A percentile compares a stretch with the other conserved stretches of the same genome.
Conservation (phyloP, 2,329 filamentous ascomycete species). For the Cryphonectria nitschkei region DNA sequence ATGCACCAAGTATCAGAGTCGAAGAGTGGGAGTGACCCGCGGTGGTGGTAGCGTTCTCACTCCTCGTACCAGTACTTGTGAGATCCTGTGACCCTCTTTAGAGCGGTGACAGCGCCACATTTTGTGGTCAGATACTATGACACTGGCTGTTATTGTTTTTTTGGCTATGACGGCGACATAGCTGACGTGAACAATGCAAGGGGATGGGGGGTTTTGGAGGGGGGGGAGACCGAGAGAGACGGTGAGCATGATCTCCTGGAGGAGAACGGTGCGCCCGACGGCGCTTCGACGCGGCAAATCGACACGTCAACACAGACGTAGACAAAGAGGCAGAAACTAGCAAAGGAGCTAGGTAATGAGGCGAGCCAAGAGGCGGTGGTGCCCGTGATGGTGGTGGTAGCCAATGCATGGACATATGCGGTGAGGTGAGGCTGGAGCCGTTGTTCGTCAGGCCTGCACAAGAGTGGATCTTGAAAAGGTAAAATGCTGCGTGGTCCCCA, state of each 20-base stretch:
- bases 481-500: constrained; percentile 24
- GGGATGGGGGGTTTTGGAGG: background rate
- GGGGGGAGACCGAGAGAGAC: constrained; percentile 15
- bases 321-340: constrained; percentile 21
- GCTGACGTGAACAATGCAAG: constrained; percentile 22
- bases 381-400: constrained; percentile 9
- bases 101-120: constrained; percentile 26
- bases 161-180: constrained; percentile 19
- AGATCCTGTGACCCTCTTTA: constrained; percentile 19
- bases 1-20: constrained; percentile 11
- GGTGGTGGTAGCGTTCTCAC: background rate
- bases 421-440: constrained; percentile 29
- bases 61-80: constrained; percentile 20
- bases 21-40: constrained; percentile 8
- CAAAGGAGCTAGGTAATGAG: constrained; percentile 14
- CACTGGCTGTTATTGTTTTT: constrained; percentile 15
- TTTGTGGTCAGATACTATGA: constrained; percentile 22
- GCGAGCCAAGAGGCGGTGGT: constrained; percentile 25
- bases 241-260: constrained; percentile 27
- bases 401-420: constrained; percentile 24
- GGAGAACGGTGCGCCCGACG: constrained; percentile 18
- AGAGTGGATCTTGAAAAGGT: constrained; percentile 24
- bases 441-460: constrained; percentile 26
- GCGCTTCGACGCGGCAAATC: constrained; percentile 27
- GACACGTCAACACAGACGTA: constrained; percentile 27